Conservation (phyloP, 2,329 filamentous ascomycete genomes). For the Dothideomycetidae sp. region DNA sequence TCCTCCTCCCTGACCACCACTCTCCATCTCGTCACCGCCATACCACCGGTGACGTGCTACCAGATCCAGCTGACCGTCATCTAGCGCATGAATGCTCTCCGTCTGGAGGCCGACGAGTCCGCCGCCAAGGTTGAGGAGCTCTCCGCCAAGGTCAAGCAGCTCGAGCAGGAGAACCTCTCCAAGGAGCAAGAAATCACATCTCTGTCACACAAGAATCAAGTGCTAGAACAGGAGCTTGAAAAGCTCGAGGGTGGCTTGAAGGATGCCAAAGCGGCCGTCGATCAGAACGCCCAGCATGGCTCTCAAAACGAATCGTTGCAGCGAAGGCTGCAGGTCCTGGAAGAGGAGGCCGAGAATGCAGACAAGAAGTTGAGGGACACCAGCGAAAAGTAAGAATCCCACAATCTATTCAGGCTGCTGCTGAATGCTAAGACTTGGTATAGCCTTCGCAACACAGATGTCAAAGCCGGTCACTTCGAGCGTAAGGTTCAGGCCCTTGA, state of each 20-base stretch:
- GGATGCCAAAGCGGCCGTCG: constrained; percentile 75
- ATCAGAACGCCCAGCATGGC: constrained; percentile 67
- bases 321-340: constrained; percentile 84
- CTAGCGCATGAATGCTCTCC: constrained; percentile 90
- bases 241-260: constrained; percentile 75
- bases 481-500: constrained; percentile 98
- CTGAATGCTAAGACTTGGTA: constrained; percentile 10
- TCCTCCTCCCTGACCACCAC: constrained; percentile 15
- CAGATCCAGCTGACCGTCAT: constrained; percentile 14
- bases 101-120: constrained; percentile 82
- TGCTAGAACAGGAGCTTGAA: constrained; percentile 82
- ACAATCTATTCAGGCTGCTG: constrained; percentile 10
- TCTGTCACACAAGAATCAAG: constrained; percentile 83
- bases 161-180: constrained; percentile 80
- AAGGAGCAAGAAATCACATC: constrained; percentile 99
- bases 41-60: no score
- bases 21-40: constrained; percentile 17
- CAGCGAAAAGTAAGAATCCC: constrained; percentile 78
- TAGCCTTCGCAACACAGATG: constrained; percentile 96
- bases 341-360: constrained; percentile 93
- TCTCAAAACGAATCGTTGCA: constrained; percentile 84
- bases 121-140: constrained; percentile 73
- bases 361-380: constrained; percentile 94
- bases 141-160: constrained; percentile 67
- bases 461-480: constrained; percentile 98